phyloP scores from a whole-genome alignment of 2,329 filamentous ascomycete genomes.

The Colletotrichum sp. region DNA sequence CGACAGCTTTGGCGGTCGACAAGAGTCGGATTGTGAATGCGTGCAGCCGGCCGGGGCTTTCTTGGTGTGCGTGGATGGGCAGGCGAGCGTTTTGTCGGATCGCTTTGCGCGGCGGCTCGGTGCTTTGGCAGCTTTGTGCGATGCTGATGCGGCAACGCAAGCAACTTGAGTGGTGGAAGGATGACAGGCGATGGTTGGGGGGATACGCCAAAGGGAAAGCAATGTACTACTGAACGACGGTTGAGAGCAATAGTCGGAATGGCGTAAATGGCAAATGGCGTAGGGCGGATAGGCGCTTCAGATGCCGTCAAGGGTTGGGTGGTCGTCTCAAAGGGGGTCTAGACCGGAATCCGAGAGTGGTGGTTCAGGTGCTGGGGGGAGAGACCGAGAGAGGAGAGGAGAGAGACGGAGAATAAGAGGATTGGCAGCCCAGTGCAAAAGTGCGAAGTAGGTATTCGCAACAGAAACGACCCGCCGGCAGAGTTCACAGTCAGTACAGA shows the following conservation, averaged over 20 bases:
- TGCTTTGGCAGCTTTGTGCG: not conserved
- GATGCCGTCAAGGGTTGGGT: not conserved
- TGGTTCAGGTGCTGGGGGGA: not conserved
- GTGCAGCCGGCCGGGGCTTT: conserved; percentile 3
- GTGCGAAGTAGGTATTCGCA: not conserved
- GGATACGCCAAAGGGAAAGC: not conserved
- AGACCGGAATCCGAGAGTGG: not conserved
- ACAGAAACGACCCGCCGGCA: not conserved
- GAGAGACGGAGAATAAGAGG: not conserved
- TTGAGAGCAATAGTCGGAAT: not conserved
- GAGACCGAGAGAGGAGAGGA: not conserved
- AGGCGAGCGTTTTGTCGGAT: not conserved
- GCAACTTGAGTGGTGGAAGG: not conserved
- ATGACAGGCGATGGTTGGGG: not conserved
- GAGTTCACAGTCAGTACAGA: not conserved
- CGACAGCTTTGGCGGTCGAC: not conserved
- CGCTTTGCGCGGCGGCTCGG: not conserved
- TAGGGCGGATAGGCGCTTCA: not conserved
- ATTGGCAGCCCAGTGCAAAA: not conserved
- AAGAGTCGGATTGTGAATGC: not conserved
- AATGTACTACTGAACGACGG: not conserved
- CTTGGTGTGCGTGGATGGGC: not conserved
- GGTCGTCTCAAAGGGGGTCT: not conserved
- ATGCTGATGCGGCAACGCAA: not conserved
- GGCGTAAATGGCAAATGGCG: not conserved